Conservation (phyloP, 495 filamentous ascomycete species). For the Xylaria nigripes region DNA sequence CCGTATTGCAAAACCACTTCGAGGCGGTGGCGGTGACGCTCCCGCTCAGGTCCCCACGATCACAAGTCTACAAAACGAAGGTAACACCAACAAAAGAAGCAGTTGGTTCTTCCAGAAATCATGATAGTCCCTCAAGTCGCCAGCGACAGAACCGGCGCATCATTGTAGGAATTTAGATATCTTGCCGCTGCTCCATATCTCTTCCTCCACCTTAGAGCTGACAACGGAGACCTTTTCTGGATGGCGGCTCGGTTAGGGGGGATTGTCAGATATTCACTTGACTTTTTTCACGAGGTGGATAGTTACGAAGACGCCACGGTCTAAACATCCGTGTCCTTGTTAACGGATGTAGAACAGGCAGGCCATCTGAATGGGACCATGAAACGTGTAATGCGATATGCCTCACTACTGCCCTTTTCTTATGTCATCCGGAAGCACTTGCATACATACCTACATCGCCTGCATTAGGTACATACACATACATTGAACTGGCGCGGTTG, state of each 20-base stretch:
- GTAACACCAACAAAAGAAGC: slow-evolving; percentile 43
- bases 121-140: background rate
- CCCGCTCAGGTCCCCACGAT: slow-evolving; percentile 44
- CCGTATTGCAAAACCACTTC: slow-evolving; percentile 92
- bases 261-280: background rate
- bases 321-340: background rate
- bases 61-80: slow-evolving; percentile 43
- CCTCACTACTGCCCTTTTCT: background rate
- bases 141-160: background rate
- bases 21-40: slow-evolving; percentile 65
- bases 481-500: background rate
- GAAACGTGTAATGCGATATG: background rate
- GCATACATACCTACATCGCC: slow-evolving; percentile 1
- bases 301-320: background rate
- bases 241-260: background rate
- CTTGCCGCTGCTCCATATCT: background rate
- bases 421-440: background rate
- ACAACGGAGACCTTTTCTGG: background rate
- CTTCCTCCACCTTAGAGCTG: background rate
- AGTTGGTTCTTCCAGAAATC: slow-evolving; percentile 53
- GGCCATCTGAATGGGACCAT: background rate
- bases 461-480: background rate
- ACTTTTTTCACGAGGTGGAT: background rate
- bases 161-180: background rate
- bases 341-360: background rate